phyloP scores from a whole-genome alignment of 2,329 filamentous ascomycete species.

The Fusarium sp. region DNA sequence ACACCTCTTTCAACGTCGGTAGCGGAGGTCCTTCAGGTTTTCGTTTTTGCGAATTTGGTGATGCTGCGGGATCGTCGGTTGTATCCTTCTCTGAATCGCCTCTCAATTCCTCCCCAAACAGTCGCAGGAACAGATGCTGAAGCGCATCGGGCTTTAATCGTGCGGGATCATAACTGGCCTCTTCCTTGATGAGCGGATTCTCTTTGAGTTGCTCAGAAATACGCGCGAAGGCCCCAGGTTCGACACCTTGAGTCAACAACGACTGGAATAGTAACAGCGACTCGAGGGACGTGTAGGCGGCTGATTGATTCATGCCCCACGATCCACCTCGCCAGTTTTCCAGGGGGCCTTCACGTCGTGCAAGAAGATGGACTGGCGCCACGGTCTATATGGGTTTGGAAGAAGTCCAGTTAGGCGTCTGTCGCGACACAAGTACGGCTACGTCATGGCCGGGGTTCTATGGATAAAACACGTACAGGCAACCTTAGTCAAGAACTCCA shows the following conservation, averaged over 20 bases:
- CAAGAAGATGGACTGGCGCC: slow-evolving; percentile 67
- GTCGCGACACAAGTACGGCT: slow-evolving; percentile 37
- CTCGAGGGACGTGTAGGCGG: slow-evolving; percentile 85
- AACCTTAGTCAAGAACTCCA: slow-evolving; percentile 48
- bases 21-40: slow-evolving; percentile 75
- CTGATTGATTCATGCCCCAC: slow-evolving; percentile 67
- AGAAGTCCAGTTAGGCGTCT: slow-evolving; percentile 41
- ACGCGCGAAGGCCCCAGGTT: slow-evolving; percentile 72
- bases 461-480: slow-evolving; percentile 49
- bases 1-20: slow-evolving; percentile 73
- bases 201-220: slow-evolving; percentile 81
- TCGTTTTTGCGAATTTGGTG: slow-evolving; percentile 75
- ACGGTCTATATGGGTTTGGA: slow-evolving; percentile 54
- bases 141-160: slow-evolving; percentile 83
- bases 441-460: slow-evolving; percentile 46
- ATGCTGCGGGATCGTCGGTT: slow-evolving; percentile 59
- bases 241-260: slow-evolving; percentile 74
- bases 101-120: slow-evolving; percentile 79
- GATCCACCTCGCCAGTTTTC: slow-evolving; percentile 66
- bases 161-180: slow-evolving; percentile 76
- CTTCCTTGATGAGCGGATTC: slow-evolving; percentile 78
- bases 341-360: slow-evolving; percentile 66
- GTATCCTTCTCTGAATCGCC: slow-evolving; percentile 57
- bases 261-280: slow-evolving; percentile 87
- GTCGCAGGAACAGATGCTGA: slow-evolving; percentile 79